Evolutionary conservation across 352 stramenopile genomes (phyloP).

Genomic region (Globisporangium viniferum): DNA sequence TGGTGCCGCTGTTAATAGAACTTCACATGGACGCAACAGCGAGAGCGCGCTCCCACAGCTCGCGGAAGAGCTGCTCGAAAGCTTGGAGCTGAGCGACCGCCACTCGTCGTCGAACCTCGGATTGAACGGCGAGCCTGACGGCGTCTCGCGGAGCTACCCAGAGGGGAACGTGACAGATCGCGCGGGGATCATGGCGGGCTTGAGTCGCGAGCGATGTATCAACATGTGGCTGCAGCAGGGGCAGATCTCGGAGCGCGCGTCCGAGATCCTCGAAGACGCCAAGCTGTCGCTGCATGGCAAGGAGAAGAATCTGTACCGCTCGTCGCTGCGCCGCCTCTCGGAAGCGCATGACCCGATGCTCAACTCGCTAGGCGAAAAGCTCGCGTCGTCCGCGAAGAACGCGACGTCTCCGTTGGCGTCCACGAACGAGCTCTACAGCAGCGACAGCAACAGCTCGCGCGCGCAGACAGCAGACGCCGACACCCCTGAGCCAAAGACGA

Average conservation of each 20-base stretch:
- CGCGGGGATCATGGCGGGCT: constrained; percentile 9
- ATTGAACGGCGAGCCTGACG: constrained; percentile 16
- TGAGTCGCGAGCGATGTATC: constrained; percentile 63
- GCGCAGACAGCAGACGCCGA: background rate
- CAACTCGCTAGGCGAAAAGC: constrained; percentile 62
- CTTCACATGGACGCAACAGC: constrained; percentile 34
- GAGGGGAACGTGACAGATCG: constrained; percentile 4
- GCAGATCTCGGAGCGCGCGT: constrained; percentile 76
- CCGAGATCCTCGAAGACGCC: constrained; percentile 81
- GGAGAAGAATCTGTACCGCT: constrained; percentile 77
- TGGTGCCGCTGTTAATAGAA: background rate
- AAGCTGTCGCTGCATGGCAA: constrained; percentile 75
- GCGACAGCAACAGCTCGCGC: constrained; percentile 5
- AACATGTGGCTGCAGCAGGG: constrained; percentile 82
- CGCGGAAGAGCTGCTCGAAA: constrained; percentile 43
- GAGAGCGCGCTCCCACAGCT: constrained; percentile 49
- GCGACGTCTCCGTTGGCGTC: constrained; percentile 8
- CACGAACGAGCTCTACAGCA: constrained; percentile 19
- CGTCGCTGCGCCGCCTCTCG: constrained; percentile 57
- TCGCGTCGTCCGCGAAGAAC: constrained; percentile 39
- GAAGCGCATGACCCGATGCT: constrained; percentile 66
- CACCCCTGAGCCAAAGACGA: constrained; percentile 2
- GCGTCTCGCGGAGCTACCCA: constrained; percentile 14
- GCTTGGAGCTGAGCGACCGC: constrained; percentile 36
- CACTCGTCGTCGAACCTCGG: constrained; percentile 17